Evolutionary conservation across 352 stramenopile species (phyloP), one percentile per base, ranked within the genome.

Genomic region (Blastocystis hominis): DNA sequence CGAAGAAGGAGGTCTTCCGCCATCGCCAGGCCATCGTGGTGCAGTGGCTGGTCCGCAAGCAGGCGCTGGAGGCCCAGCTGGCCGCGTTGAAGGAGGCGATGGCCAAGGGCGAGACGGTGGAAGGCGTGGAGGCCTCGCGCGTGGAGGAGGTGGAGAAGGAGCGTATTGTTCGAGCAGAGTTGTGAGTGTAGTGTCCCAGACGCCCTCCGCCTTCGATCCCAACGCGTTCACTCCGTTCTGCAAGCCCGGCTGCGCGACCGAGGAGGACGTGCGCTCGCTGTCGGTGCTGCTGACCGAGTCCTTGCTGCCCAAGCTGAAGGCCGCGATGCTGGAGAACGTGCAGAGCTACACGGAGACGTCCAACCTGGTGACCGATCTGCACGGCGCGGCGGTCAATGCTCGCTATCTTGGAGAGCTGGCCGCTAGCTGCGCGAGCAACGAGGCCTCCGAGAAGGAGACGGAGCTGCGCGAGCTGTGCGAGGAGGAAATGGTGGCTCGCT

Each of bases 221-320:
- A 86, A 86, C 53, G 63, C 53, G 13, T 86, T 86, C 76, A 86
- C 76, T 15, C 59, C 9, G 24, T 86, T 77, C 54, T 36, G 46
- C 6, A 68, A 75, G 13, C 20, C 24, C 10, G 70, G 50, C 61
- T 6, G 20, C n/a, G 47, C 7, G 10, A 15, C 50, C 6, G 76
- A 86, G 61, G 42, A 20, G 34, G 30, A 3, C 5, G 59, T 86
- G 17, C 59, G 63, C 3, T 13, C 40, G 76, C 40, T 86, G 63
- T 63, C 36, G 6, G 44, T 38, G 24, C 9, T 86, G 59, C 24
- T 86, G 30, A 47, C 34, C 13, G 42, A 68, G 17, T 44, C 47
- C 9, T 38, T 86, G 63, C 36, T 77, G 40, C 59, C 59, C 20
- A 36, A 54, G 17, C 24, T 72, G 38, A 34, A 50, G 50, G 44